Evolutionary conservation across 805 yeast genomes (phyloP).

Genomic region (Hanseniaspora hatyaiensis): DNA sequence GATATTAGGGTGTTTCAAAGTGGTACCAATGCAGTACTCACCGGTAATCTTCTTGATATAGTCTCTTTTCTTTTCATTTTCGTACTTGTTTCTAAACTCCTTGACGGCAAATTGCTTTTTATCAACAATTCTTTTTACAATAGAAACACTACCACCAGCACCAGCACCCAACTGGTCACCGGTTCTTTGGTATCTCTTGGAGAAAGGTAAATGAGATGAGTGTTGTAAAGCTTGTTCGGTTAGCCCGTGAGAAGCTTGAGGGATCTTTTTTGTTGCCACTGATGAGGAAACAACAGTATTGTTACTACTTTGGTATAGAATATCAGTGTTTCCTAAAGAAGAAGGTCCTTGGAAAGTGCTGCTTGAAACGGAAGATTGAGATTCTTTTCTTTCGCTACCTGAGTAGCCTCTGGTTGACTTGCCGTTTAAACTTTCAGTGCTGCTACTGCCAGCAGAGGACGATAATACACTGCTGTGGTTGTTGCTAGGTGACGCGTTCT

Average conservation of each 20-base stretch:
- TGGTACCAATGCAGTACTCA: slow-evolving; percentile 87
- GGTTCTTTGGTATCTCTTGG: slow-evolving; percentile 65
- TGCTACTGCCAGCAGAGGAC: slow-evolving; percentile 5
- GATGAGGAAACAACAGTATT: not conserved
- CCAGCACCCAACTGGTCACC: slow-evolving; percentile 89
- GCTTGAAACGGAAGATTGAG: slow-evolving; percentile 5
- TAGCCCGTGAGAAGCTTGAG: not conserved
- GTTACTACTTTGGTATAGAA: slow-evolving; percentile 16
- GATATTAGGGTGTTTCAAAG: slow-evolving; percentile 79
- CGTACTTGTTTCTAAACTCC: slow-evolving; percentile 70
- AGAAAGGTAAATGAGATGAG: slow-evolving; percentile 40
- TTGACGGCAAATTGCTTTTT: slow-evolving; percentile 75
- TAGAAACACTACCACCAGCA: slow-evolving; percentile 82
- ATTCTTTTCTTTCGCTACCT: not conserved
- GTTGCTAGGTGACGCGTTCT: not conserved
- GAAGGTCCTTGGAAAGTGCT: slow-evolving; percentile 17
- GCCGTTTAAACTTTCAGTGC: not conserved
- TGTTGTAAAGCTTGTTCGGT: slow-evolving; percentile 13
- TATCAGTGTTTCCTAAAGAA: slow-evolving; percentile 16
- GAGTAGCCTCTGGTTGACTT: not conserved
- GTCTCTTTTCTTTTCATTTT: slow-evolving; percentile 66
- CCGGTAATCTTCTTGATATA: slow-evolving; percentile 87
- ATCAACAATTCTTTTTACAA: slow-evolving; percentile 58
- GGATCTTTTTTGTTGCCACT: no score
- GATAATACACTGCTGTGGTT: slow-evolving; percentile 1